Evolutionary conservation across 495 filamentous ascomycete species (phyloP).

Genomic region (Aspergillus funiculosus): DNA sequence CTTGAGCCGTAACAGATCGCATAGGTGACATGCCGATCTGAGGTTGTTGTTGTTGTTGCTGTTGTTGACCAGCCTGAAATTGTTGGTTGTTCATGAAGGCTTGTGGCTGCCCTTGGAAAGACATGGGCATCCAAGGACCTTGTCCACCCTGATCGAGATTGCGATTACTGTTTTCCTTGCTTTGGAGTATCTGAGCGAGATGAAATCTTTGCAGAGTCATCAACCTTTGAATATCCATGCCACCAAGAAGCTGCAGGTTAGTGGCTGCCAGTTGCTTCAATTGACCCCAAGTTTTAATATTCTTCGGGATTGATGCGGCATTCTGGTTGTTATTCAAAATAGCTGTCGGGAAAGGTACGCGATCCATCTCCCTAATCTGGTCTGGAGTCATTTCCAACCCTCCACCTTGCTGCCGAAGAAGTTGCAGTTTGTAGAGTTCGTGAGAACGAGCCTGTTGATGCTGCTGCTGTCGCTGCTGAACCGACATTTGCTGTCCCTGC

Average conservation of each 20-base stretch:
- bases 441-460: conserved; percentile 37
- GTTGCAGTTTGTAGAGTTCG: conserved; percentile 32
- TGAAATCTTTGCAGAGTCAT: conserved; percentile 51
- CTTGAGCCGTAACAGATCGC: conserved; percentile 38
- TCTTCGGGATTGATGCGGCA: conserved; percentile 44
- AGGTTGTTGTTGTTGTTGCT: conserved; percentile 24
- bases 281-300: conserved; percentile 66
- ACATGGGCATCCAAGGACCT: conserved; percentile 21
- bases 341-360: conserved; percentile 32
- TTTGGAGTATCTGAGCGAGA: conserved; percentile 41
- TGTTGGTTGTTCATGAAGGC: conserved; percentile 38
- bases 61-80: conserved; percentile 26
- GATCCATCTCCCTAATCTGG: conserved; percentile 46
- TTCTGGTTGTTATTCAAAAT: conserved; percentile 34
- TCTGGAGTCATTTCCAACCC: conserved; percentile 40
- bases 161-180: conserved; percentile 19
- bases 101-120: conserved; percentile 25
- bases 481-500: conserved; percentile 34
- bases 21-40: conserved; percentile 27
- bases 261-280: conserved; percentile 56
- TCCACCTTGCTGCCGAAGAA: conserved; percentile 38
- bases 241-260: conserved; percentile 42
- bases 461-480: conserved; percentile 31
- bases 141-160: conserved; percentile 25
- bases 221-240: conserved; percentile 41